Base-by-base conservation (phyloP, 208 protist species). In the Phytomonas sp. region DNA sequence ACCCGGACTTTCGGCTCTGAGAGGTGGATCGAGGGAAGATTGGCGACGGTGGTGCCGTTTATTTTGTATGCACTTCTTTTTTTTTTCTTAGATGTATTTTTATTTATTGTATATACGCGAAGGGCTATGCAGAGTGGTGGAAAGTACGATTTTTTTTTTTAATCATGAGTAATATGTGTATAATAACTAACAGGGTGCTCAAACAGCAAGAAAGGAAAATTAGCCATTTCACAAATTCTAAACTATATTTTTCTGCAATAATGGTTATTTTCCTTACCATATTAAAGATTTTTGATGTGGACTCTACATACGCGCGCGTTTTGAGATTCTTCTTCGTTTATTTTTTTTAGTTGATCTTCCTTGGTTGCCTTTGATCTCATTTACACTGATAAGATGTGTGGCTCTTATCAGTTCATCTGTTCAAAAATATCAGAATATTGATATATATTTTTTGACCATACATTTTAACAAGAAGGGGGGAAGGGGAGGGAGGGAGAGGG, bases 1-100 rank as follows among this genome's bases (percentile, higher is more conserved):
- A 62, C 26, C 33, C 30, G 65, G 65, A 69, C 23, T 69, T 69
- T n/a, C 65, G 23, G 23, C 6, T 29, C 4, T 67, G 67, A 67
- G 33, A 19, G 5, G 45, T 26, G 45, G 23, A 56, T 56, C 19
- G 45, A 23, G 45, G 19, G 45, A 23, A 1, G 45, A 56, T 56
- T 26, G 19, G 45, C 1, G 11, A 56, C 1, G 45, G 19, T 56
- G 45, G 23, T 26, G 19, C 45, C 8, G 6, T 26, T 26, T 56
- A 23, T 23, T 26, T 56, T 56, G 45, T 6, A 23, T 56, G 11
- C 11, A 49, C 10, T 56, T 56, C 12, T 49, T 26, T 26, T 56
- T 56, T 56, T 56, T 26, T 26, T 26, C 19, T 23, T 23, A 6
- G 45, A 56, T 56, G 45, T 56, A 56, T 26, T 56, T 26, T 56